Percentiles rank a stretch among this genome's conserved stretches.
These are phyloP conservation scores for Coelastrella sp. DNA, from an alignment of 139 green algal species.

Conservation along the genomic window DNA sequence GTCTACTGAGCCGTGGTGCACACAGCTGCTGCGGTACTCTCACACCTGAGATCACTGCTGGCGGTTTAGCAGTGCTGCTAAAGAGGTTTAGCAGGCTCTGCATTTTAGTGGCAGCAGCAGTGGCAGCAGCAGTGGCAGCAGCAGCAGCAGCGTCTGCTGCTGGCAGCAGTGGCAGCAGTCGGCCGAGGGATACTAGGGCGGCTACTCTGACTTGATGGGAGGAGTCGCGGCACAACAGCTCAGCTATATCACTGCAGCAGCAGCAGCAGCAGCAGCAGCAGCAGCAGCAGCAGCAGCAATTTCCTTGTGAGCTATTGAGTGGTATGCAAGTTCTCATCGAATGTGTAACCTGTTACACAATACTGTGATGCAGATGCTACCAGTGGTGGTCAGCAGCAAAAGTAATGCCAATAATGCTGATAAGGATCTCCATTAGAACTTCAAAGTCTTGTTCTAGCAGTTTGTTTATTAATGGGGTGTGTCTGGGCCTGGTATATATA, in stretches of 20 bases:
- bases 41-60: neutral
- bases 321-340: no score
- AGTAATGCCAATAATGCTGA: no score
- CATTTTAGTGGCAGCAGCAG: neutral
- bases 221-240: slow-evolving; percentile 4
- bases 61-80: slow-evolving; percentile 11
- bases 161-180: slow-evolving; percentile 41
- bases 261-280: slow-evolving; percentile 13
- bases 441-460: no score
- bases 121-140: slow-evolving; percentile 37
- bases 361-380: no score
- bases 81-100: slow-evolving; percentile 1
- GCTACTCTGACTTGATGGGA: slow-evolving; percentile 25
- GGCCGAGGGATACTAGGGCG: slow-evolving; percentile 8
- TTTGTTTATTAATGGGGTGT: no score
- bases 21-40: neutral
- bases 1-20: neutral
- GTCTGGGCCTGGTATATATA: no score
- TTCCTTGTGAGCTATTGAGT: no score
- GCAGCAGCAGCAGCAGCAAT: neutral
- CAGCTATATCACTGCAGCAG: slow-evolving; percentile 24
- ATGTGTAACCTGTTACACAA: no score
- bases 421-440: no score
- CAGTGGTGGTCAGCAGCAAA: no score
- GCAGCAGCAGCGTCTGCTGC: neutral